Percentiles rank a stretch among this genome's conserved stretches.
These are phyloP conservation scores for Vigna angularis DNA, from an alignment of 306 rosid genomes.

Conservation along the genomic window DNA sequence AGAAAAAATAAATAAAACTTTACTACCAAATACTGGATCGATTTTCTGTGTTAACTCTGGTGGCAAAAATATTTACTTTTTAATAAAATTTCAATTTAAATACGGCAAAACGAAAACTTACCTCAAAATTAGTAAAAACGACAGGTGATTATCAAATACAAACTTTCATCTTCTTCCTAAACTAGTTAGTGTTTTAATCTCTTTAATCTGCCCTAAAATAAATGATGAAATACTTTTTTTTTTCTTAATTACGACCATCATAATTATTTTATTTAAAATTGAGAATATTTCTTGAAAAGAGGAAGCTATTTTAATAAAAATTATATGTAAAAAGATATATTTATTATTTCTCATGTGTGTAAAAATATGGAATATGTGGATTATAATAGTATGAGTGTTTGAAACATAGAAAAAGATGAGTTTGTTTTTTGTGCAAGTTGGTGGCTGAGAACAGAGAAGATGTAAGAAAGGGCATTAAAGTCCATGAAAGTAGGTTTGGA, in stretches of 20 bases:
- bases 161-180: no score
- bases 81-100: neutral
- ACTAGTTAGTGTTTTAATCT: no score
- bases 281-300: no score
- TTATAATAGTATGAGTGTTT: neutral
- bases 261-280: no score
- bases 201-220: no score
- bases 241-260: no score
- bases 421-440: slow-evolving; percentile 23
- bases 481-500: slow-evolving; percentile 24
- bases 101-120: neutral
- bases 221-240: no score
- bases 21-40: neutral
- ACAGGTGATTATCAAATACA: neutral
- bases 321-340: no score
- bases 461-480: slow-evolving; percentile 39
- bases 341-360: no score
- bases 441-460: slow-evolving; percentile 25
- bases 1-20: neutral
- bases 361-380: no score
- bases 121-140: neutral
- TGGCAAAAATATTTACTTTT: neutral
- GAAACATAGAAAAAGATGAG: slow-evolving; percentile 16
- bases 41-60: neutral
- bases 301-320: no score